Percentiles rank a stretch among this genome's conserved stretches.
phyloP scores from a whole-genome alignment of 495 filamentous ascomycete genomes.

The Talaromyces thailandensis region DNA sequence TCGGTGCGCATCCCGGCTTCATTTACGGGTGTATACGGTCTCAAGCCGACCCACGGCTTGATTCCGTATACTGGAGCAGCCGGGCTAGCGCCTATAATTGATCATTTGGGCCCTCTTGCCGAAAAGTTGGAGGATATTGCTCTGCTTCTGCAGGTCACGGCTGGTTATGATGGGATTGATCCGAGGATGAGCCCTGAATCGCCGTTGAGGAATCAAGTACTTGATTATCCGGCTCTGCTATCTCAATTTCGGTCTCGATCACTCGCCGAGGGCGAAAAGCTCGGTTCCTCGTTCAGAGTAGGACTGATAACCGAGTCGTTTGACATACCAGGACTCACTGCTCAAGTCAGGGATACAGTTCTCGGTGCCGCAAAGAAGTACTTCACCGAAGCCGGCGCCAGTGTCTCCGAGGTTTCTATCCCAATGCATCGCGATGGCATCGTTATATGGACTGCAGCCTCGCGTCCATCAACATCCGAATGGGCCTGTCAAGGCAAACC shows the following conservation, averaged over 20 bases:
- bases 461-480: constrained; percentile 23
- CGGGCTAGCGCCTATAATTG: constrained; percentile 29
- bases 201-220: constrained; percentile 21
- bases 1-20: constrained; percentile 44
- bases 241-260: not conserved
- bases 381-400: constrained; percentile 37
- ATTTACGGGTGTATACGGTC: constrained; percentile 30
- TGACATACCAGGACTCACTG: constrained; percentile 26
- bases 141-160: constrained; percentile 38
- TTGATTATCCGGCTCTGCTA: constrained; percentile 7
- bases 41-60: constrained; percentile 43
- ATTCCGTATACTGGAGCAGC: constrained; percentile 41
- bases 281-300: not conserved
- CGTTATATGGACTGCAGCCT: constrained; percentile 38
- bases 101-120: constrained; percentile 43
- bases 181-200: constrained; percentile 31
- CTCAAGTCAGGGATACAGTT: constrained; percentile 31
- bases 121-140: constrained; percentile 41
- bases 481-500: constrained; percentile 21
- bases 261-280: not conserved
- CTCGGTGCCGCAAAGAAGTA: constrained; percentile 25
- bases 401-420: constrained; percentile 39
- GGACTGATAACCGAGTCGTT: constrained; percentile 37
- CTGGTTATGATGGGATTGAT: constrained; percentile 47
- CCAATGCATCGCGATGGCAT: constrained; percentile 36